Base-by-base conservation (phyloP, 371 early-diverging fungal species). In the Haplosporangium sp. region DNA sequence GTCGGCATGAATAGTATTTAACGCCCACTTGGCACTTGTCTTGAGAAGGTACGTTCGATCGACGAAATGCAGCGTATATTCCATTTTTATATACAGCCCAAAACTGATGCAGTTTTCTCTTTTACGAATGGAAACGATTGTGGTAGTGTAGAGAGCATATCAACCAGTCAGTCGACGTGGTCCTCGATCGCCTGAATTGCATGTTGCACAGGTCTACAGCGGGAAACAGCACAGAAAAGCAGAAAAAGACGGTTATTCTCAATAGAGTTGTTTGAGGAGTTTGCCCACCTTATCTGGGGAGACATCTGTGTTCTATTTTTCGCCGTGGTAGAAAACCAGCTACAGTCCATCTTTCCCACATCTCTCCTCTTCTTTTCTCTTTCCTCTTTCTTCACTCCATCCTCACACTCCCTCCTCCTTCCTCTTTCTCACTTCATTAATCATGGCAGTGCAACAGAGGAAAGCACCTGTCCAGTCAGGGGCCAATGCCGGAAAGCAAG, bases 381-480 rank as follows among this genome's bases (percentile, higher is more conserved):
- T 21, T n/a, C 47, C 54, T 18, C 50, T 41, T 41, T n/a, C 59
- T 42, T 12, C 38, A 16, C 14, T 48, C 37, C 40, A 43, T 43
- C 42, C n/a, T n/a, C 29, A 41, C n/a, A 40, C 29, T 20, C 18
- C 45, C 48, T 18, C 66, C 16, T 29, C 21, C 54, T 51, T n/a
- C 29, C 29, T 29, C 29, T 29, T 29, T 29, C 29, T 29, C 29
- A 4, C 29, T 29, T 29, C 29, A 29, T 48, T 41, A 48, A 58
- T 41, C 29, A 79, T 79, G 80, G 80, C 80, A 67, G 80, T 73
- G 53, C 73, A 73, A 59, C 59, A 67, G 66, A 69, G 75, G 69
- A 75, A 75, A 61, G 61, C 65, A 18, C 5, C 54, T 47, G 68
- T 55, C 64, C 69, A 59, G 36, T 20, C 52, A 36, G 64, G 71